Evolutionary conservation across 2,329 filamentous ascomycete genomes (phyloP).

Genomic region (Coniochaeta sp.): DNA sequence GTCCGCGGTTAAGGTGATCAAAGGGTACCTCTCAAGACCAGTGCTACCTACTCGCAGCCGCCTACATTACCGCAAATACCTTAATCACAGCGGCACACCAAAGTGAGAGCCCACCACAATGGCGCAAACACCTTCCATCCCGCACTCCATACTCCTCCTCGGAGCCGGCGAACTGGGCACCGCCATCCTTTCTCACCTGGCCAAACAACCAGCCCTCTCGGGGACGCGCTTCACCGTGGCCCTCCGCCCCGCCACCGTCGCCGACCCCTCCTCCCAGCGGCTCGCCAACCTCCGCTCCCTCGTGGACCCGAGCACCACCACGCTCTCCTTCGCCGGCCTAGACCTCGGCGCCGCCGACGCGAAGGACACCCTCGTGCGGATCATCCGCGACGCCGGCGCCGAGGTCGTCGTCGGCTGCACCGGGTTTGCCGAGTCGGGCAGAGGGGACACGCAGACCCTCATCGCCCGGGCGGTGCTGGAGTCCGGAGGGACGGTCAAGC

Average conservation of each 20-base stretch:
- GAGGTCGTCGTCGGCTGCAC: neutral
- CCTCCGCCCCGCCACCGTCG: neutral
- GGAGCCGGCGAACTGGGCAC: conserved; percentile 1
- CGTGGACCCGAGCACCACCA: neutral
- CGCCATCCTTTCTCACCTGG: neutral
- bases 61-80: neutral
- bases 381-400: neutral
- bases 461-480: neutral
- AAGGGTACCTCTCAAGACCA: no score
- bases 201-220: neutral
- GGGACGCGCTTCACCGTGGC: neutral
- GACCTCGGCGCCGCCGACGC: neutral
- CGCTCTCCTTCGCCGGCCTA: neutral
- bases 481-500: neutral
- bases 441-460: neutral
- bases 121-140: neutral
- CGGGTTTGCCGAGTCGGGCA: neutral
- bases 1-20: no score
- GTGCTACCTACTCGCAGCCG: no score
- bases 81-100: neutral
- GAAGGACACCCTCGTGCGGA: neutral
- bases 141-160: neutral
- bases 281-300: neutral
- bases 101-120: neutral
- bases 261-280: neutral